Conservation (phyloP, 441 rosid species). For the Lepidium campestre region DNA sequence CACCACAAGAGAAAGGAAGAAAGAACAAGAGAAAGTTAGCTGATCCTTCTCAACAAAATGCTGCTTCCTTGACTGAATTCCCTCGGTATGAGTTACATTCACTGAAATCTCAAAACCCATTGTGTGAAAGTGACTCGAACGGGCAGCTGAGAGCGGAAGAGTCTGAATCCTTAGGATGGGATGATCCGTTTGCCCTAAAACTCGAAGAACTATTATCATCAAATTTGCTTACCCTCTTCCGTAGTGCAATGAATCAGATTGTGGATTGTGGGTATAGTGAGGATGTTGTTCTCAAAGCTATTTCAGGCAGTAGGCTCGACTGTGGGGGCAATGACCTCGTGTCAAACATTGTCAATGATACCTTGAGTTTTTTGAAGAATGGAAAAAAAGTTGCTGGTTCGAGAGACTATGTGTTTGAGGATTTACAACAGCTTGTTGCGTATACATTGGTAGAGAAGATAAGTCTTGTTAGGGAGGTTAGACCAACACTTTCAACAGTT, state of each 20-base stretch:
- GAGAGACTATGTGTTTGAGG: constrained; percentile 65
- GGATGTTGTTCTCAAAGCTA: constrained; percentile 75
- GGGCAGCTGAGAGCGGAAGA: constrained; percentile 58
- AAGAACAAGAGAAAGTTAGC: constrained; percentile 90
- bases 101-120: constrained; percentile 8
- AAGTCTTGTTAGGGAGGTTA: constrained; percentile 75
- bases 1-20: constrained; percentile 75
- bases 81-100: constrained; percentile 50
- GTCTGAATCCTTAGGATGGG: constrained; percentile 74
- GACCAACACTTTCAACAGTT: constrained; percentile 77
- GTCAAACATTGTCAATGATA: constrained; percentile 75
- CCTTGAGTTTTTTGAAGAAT: constrained; percentile 56
- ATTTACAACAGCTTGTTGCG: constrained; percentile 80
- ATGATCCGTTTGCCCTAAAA: constrained; percentile 68
- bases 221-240: constrained; percentile 66
- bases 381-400: constrained; percentile 49
- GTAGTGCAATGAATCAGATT: constrained; percentile 70
- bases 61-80: constrained; percentile 49
- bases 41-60: constrained; percentile 55
- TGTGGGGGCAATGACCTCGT: constrained; percentile 77
- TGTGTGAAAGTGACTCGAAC: constrained; percentile 32
- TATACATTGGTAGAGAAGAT: constrained; percentile 83
- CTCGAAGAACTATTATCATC: constrained; percentile 70
- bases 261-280: constrained; percentile 62
- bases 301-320: constrained; percentile 73